These are phyloP conservation scores for Russula foetens DNA, from an alignment of 768 basidiomycete species.

Conservation along the genomic window DNA sequence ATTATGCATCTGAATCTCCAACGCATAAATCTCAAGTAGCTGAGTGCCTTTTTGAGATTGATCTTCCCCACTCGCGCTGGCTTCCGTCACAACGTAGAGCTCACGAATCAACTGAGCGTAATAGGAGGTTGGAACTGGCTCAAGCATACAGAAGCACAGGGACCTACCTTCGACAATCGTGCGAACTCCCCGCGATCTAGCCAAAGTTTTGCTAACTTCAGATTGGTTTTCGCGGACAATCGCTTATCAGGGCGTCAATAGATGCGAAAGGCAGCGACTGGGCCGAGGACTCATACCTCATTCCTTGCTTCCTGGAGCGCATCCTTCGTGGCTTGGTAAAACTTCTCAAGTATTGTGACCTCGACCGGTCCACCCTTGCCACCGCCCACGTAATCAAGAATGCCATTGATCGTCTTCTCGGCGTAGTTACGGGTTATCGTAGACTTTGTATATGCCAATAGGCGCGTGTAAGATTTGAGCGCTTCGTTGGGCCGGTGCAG, in stretches of 20 bases:
- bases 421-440: slow-evolving; percentile 94
- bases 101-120: slow-evolving; percentile 62
- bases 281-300: slow-evolving; percentile 45
- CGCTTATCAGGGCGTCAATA: slow-evolving; percentile 41
- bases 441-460: slow-evolving; percentile 91
- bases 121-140: background rate
- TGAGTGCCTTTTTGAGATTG: slow-evolving; percentile 93
- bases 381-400: slow-evolving; percentile 95
- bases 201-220: slow-evolving; percentile 97
- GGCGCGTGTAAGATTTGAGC: slow-evolving; percentile 72
- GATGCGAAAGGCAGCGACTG: background rate
- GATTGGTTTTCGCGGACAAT: slow-evolving; percentile 88
- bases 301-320: slow-evolving; percentile 93
- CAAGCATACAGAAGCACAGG: background rate
- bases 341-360: slow-evolving; percentile 84
- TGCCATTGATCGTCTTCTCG: slow-evolving; percentile 97
- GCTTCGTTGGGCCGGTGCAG: slow-evolving; percentile 79
- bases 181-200: slow-evolving; percentile 87
- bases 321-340: slow-evolving; percentile 89
- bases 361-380: slow-evolving; percentile 70
- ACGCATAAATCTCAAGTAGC: slow-evolving; percentile 91
- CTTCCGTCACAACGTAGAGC: slow-evolving; percentile 56
- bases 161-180: slow-evolving; percentile 67
- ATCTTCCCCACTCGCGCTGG: slow-evolving; percentile 58
- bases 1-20: slow-evolving; percentile 99